Evolutionary conservation across 371 early-diverging fungal genomes (phyloP).

Genomic region (Dichotomocladium elegans): DNA sequence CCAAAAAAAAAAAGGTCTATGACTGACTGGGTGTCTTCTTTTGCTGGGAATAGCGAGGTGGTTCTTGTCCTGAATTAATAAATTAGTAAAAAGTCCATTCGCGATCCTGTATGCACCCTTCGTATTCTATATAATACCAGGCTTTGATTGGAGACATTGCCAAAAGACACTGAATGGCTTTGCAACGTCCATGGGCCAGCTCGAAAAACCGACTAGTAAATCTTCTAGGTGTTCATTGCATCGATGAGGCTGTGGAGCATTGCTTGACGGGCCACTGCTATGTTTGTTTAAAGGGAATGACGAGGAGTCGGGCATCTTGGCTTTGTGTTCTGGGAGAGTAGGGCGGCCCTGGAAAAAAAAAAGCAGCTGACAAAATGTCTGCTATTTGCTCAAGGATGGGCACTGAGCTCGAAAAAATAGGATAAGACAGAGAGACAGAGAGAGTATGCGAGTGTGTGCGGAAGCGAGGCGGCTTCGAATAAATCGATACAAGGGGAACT

Average conservation of each 20-base stretch:
- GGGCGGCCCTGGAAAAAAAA: too few species aligned
- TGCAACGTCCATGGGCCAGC: constrained; percentile 43
- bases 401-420: too few species aligned
- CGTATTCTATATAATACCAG: constrained; percentile 7
- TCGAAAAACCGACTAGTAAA: constrained; percentile 32
- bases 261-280: constrained; percentile 5
- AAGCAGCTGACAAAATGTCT: too few species aligned
- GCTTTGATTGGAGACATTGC: constrained; percentile 12
- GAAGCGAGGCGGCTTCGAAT: too few species aligned
- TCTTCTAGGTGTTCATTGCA: constrained; percentile 49
- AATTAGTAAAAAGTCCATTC: neutral
- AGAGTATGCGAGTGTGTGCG: too few species aligned
- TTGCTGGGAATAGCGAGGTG: constrained; percentile 1
- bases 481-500: too few species aligned
- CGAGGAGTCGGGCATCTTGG: too few species aligned
- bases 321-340: too few species aligned
- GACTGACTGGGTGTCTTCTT: too few species aligned
- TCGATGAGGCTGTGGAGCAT: constrained; percentile 12
- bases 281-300: constrained; percentile 12
- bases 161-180: constrained; percentile 30
- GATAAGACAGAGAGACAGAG: too few species aligned
- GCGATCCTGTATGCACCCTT: neutral
- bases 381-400: too few species aligned
- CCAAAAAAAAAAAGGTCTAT: too few species aligned
- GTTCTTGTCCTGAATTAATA: constrained; percentile 6